Evolutionary conservation across 2,329 filamentous ascomycete genomes (phyloP).

Genomic region (Botrytis byssoidea): DNA sequence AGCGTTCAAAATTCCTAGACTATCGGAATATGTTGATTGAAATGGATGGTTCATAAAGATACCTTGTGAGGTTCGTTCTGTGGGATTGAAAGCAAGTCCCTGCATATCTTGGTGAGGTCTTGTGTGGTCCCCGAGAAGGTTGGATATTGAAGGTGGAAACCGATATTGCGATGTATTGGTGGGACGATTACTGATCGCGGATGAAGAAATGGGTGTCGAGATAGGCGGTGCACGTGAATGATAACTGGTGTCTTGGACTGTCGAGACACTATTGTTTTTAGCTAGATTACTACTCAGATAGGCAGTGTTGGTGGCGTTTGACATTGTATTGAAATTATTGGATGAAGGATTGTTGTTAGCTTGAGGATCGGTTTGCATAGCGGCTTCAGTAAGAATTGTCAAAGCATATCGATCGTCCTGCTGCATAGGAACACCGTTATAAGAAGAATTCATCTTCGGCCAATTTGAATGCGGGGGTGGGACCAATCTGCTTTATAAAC

Average conservation of each 20-base stretch:
- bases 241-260: neutral
- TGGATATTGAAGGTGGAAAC: neutral
- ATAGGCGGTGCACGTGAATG: constrained; percentile 4
- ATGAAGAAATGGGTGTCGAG: neutral
- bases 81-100: constrained; percentile 28
- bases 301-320: constrained; percentile 7
- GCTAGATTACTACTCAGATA: neutral
- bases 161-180: constrained; percentile 13
- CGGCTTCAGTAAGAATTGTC: constrained; percentile 33
- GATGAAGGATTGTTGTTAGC: neutral
- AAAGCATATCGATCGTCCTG: constrained; percentile 33
- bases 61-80: constrained; percentile 14
- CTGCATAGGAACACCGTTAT: constrained; percentile 22
- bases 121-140: constrained; percentile 18
- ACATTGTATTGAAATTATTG: neutral
- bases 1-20: constrained; percentile 46
- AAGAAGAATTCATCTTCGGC: constrained; percentile 27
- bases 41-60: constrained; percentile 27
- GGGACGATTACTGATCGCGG: constrained; percentile 25
- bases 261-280: constrained; percentile 4
- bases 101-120: constrained; percentile 27
- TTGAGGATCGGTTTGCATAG: constrained; percentile 26
- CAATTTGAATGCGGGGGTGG: neutral
- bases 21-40: constrained; percentile 24
- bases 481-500: neutral